A percentile compares a stretch with the other conserved stretches of the same genome.
Evolutionary conservation across 2,329 filamentous ascomycete genomes (phyloP).

Genomic region (Dactylella cylindrospora): DNA sequence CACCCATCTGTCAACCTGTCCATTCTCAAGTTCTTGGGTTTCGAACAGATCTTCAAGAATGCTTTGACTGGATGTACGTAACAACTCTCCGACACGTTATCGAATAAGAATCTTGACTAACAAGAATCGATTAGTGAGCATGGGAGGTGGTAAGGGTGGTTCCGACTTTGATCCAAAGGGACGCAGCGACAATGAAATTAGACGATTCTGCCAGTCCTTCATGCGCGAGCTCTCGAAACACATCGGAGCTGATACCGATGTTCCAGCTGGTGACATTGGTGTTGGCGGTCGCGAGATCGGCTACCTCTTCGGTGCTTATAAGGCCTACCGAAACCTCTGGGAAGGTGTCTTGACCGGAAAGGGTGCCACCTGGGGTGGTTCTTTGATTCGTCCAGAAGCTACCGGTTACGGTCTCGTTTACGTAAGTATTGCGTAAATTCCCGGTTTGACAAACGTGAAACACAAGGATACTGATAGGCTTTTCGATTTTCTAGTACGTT

Average conservation of each 20-base stretch:
- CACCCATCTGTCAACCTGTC: constrained; percentile 83
- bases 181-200: constrained; percentile 96
- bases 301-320: constrained; percentile 93
- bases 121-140: constrained; percentile 64
- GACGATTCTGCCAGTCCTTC: constrained; percentile 92
- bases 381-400: constrained; percentile 91
- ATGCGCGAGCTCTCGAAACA: constrained; percentile 95
- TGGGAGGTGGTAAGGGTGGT: constrained; percentile 97
- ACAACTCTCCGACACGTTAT: neutral
- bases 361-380: constrained; percentile 88
- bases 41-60: constrained; percentile 99
- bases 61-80: constrained; percentile 85
- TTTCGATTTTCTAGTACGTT: constrained; percentile 64
- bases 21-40: constrained; percentile 93
- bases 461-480: constrained; percentile 6
- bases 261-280: constrained; percentile 95
- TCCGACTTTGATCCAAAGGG: constrained; percentile 99
- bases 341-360: constrained; percentile 97
- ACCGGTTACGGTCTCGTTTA: constrained; percentile 96
- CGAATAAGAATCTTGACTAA: constrained; percentile 1
- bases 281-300: constrained; percentile 90
- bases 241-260: constrained; percentile 93
- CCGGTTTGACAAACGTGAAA: neutral
- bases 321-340: constrained; percentile 82
- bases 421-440: constrained; percentile 54